Conservation (phyloP, 1,139 yeast species). For the Taiozyma sp. region DNA sequence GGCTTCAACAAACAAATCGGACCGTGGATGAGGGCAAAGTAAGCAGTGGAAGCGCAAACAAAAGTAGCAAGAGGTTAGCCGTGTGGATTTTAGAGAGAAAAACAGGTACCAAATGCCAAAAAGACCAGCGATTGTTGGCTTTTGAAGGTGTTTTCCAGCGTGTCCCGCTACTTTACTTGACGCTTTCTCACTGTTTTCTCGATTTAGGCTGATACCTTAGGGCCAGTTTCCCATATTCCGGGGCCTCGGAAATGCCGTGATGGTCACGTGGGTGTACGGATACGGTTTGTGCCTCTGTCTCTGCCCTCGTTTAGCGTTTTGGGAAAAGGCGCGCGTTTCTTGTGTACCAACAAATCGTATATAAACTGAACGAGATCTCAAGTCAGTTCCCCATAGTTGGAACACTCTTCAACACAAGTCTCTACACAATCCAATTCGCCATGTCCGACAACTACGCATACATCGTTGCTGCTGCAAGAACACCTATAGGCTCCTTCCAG, state of each 20-base stretch:
- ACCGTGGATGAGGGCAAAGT: neutral
- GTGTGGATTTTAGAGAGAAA: neutral
- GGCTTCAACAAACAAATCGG: neutral
- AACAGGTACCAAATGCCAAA: neutral
- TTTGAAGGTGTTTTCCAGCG: neutral
- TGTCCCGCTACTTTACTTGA: neutral
- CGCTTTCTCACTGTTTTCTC: neutral
- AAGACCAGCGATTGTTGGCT: neutral
- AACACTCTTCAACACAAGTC: neutral
- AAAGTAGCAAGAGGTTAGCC: neutral
- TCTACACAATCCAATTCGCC: neutral
- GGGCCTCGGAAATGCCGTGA: neutral
- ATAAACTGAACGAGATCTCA: neutral
- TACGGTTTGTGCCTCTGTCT: neutral
- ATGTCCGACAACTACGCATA: constrained; percentile 55
- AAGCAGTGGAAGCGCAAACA: neutral
- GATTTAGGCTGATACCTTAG: neutral
- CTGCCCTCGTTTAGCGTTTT: neutral
- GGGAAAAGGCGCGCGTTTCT: neutral
- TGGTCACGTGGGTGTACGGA: neutral
- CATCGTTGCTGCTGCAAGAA: constrained; percentile 87
- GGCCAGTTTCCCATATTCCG: neutral
- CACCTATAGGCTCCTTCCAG: constrained; percentile 93
- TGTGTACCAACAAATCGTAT: neutral
- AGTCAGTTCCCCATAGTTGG: neutral